Evolutionary conservation across 2,329 filamentous ascomycete genomes (phyloP), one percentile per base, ranked within the genome.

Genomic region (Raffaelea ambrosiae): DNA sequence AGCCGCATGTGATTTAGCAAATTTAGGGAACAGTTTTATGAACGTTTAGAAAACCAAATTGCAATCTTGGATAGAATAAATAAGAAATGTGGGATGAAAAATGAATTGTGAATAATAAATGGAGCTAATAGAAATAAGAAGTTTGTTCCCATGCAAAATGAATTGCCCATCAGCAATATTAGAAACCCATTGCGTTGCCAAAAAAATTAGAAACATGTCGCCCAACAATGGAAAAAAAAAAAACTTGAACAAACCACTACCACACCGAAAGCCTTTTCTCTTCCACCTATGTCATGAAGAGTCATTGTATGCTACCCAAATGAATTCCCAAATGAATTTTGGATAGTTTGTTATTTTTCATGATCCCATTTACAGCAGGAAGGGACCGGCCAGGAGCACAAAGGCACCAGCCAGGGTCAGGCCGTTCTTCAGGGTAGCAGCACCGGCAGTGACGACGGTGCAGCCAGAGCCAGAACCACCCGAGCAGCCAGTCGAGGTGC

Each of bases 391-490:
- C 36, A 53, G 33, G n/a, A 55, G 42, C 2, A 51, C 14, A 19
- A 31, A 44, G 5, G 48, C 41, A n/a, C 48, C 49, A 4, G 46
- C 19, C 22, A 55, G 14, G 16, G 47, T 44, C 43, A 54, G 36
- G 41, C 49, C 45, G 39, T 49, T 50, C 52, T 53, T 55, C 21
- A 52, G 38, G n/a, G 52, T 42, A 4, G 42, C 41, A 5, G 43
- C 41, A 31, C 50, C 52, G 16, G 50, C 52, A n/a, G 50, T 52
- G n/a, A 53, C 52, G 21, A 53, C 36, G 39, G 3, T 9, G 39
- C 14, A 16, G 43, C 29, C 23, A 23, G 22, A 18, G 26, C 22
- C 22, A 22, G 20, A 26, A 33, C 33, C 23, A 20, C 22, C 22
- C 20, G 20, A 26, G 41, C 20, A n/a, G 19, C 13, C 16, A 11